Base-by-base conservation (phyloP, 192 early-diverging fungal species). In the Coemansia sp. region DNA sequence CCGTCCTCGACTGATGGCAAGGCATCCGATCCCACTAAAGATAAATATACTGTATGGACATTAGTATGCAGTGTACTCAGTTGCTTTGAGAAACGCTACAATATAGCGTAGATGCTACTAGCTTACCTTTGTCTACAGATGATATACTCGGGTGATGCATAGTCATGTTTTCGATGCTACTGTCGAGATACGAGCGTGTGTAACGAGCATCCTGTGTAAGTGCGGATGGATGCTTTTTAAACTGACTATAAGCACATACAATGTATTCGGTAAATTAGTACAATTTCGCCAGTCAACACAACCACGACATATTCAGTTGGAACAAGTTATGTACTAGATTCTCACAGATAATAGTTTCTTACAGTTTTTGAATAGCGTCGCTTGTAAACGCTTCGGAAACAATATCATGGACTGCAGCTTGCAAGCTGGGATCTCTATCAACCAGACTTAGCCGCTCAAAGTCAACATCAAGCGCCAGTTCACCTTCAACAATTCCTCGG, bases 361-460 rank as follows among this genome's bases (percentile, higher is more conserved):
- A 76, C 73, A 77, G 49, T 40, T 40, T 42, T 48, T 70, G 67
- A 7, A 77, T 6, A 9, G 62, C 68, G 17, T 66, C 48, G 53
- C 67, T 64, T 7, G 34, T 17, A 11, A 67, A 58, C 19, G 61
- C 52, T 6, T 77, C 64, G 1, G 59, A 55, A 14, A 76, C 52
- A 52, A 69, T 43, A 3, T 53, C 37, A 38, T 48, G 46, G 19
- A 69, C 68, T 2, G 47, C 44, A 14, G 37, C 52, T 11, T 55
- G 43, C 9, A 63, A n/a, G 8, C 27, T 21, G 3, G 33, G 13
- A 18, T 46, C 56, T 17, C 22, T 55, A 6, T 57, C 60, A 24
- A 38, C 17, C 21, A 76, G 39, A 11, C 37, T 42, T 19, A 76
- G 51, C n/a, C 53, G 24, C 43, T 62, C 52, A 48, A 77, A 57